Evolutionary conservation across 2,329 filamentous ascomycete genomes (phyloP).

Genomic region (Beauveria rudraprayagi): DNA sequence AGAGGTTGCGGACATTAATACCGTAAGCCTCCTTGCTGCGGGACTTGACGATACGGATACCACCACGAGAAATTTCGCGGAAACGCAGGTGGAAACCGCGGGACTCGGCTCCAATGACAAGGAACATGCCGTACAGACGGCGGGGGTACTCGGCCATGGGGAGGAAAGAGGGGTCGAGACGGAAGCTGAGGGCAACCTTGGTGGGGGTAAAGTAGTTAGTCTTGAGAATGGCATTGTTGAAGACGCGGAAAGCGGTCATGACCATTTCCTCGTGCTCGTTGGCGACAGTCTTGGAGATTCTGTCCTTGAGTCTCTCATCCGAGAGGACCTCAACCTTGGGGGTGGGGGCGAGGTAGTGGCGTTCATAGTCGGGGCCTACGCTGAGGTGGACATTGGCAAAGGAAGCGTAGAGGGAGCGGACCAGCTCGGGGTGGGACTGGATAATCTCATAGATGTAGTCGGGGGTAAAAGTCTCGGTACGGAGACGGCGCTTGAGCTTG

Average conservation of each 20-base stretch:
- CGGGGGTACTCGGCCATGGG: constrained; percentile 89
- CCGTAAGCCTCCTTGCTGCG: constrained; percentile 91
- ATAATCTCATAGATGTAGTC: constrained; percentile 99
- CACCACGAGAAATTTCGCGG: constrained; percentile 91
- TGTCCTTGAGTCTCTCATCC: constrained; percentile 63
- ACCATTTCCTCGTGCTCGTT: constrained; percentile 98
- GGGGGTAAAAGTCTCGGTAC: constrained; percentile 94
- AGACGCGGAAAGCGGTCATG: constrained; percentile 91
- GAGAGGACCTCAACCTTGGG: constrained; percentile 62
- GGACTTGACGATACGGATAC: constrained; percentile 98
- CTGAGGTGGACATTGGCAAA: constrained; percentile 81
- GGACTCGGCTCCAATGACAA: constrained; percentile 94
- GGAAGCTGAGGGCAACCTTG: constrained; percentile 96
- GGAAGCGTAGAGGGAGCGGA: constrained; percentile 80
- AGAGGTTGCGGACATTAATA: constrained; percentile 93
- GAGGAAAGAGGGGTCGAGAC: constrained; percentile 80
- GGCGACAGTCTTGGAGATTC: constrained; percentile 69
- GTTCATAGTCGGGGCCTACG: constrained; percentile 42
- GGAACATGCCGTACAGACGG: constrained; percentile 94
- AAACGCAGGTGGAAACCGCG: constrained; percentile 96
- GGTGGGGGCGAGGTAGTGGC: constrained; percentile 44
- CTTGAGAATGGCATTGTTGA: constrained; percentile 90
- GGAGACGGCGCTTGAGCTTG: constrained; percentile 90
- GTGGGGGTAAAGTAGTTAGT: constrained; percentile 97
- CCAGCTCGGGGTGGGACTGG: constrained; percentile 75